phyloP scores from a whole-genome alignment of 768 basidiomycete genomes.

The Gymnopilus junonius region DNA sequence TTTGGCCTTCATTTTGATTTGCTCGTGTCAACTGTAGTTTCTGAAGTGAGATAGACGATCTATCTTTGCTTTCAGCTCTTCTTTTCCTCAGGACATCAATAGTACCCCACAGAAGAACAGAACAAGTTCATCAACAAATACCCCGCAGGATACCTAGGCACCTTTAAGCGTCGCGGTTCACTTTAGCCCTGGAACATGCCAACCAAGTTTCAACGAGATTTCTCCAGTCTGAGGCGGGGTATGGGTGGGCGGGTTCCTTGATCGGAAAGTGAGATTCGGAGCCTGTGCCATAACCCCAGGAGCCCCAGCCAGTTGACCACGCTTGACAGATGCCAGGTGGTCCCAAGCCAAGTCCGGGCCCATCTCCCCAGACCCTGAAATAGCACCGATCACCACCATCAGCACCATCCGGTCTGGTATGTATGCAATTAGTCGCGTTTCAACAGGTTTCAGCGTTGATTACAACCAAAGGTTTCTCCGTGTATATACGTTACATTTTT shows the following conservation, averaged over 20 bases:
- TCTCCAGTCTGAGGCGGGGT: conserved; percentile 23
- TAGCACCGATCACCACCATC: conserved; percentile 20
- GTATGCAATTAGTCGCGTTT: conserved; percentile 1
- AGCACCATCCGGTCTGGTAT: conserved; percentile 20
- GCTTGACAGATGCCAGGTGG: conserved; percentile 1
- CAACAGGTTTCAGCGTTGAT: conserved; percentile 4
- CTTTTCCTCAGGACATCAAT: not conserved
- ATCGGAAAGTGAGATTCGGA: conserved; percentile 12
- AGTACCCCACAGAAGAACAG: not conserved
- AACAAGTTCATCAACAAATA: not conserved
- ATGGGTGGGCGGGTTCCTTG: conserved; percentile 8
- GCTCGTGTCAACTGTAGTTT: not conserved
- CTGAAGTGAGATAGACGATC: not conserved
- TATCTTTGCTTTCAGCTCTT: not conserved
- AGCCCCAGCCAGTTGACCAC: conserved; percentile 6
- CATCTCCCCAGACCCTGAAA: conserved; percentile 16
- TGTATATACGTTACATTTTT: not conserved
- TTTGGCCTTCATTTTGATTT: not conserved
- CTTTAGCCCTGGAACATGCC: not conserved
- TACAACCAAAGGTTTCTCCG: not conserved
- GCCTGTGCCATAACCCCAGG: conserved; percentile 21
- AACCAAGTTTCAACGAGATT: conserved; percentile 36
- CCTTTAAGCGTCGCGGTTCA: conserved; percentile 24
- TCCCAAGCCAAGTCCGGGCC: not conserved
- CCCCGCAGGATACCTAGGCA: not conserved